These are phyloP conservation scores for Podila verticillata DNA, from an alignment of 192 early-diverging fungal genomes.

Conservation along the genomic window DNA sequence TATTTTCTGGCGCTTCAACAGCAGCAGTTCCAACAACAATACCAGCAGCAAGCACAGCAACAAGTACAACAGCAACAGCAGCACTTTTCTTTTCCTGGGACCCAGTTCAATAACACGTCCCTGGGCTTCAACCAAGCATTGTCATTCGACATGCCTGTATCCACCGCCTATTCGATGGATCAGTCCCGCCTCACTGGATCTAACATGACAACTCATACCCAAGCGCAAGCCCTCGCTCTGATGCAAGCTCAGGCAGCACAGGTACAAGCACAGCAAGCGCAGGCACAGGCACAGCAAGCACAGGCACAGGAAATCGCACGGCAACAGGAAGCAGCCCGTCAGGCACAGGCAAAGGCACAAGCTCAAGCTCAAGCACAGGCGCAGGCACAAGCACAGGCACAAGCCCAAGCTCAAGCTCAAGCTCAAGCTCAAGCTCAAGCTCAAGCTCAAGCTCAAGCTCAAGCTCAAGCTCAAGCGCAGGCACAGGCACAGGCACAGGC, in stretches of 20 bases:
- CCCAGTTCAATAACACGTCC: background rate
- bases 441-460: background rate
- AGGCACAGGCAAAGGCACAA: slow-evolving; percentile 7
- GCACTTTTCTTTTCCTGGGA: slow-evolving; percentile 8
- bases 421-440: slow-evolving; percentile 5
- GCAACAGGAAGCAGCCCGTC: slow-evolving; percentile 2
- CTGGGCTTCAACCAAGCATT: background rate
- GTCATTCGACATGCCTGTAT: background rate
- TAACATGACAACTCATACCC: background rate
- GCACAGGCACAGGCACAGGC: background rate
- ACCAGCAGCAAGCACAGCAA: slow-evolving; percentile 13
- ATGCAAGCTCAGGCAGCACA: background rate
- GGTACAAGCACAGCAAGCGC: background rate
- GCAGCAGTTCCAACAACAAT: slow-evolving; percentile 7
- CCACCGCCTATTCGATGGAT: background rate
- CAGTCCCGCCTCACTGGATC: background rate
- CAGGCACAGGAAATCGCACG: slow-evolving; percentile 4
- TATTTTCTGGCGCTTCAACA: slow-evolving; percentile 10
- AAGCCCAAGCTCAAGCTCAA: background rate
- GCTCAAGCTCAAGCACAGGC: slow-evolving; percentile 9
- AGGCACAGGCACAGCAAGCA: slow-evolving; percentile 3
- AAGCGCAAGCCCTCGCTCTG: slow-evolving; percentile 7
- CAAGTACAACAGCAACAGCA: slow-evolving; percentile 12
- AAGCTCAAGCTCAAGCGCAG: background rate
- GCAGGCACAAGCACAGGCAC: slow-evolving; percentile 3